phyloP scores from a whole-genome alignment of 2,329 filamentous ascomycete genomes.

The Colletotrichum viniferum region DNA sequence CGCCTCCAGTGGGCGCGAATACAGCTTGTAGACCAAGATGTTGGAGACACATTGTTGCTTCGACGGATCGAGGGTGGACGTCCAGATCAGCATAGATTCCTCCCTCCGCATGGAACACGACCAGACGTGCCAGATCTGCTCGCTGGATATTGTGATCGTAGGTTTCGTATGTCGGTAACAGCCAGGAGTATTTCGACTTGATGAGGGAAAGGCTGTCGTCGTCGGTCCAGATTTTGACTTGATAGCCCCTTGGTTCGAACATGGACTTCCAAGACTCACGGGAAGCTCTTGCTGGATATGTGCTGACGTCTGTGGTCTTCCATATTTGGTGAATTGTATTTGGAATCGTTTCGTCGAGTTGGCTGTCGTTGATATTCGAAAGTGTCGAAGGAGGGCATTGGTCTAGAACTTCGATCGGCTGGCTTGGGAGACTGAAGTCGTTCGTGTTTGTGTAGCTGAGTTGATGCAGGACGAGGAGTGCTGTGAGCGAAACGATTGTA shows the following conservation, averaged over 20 bases:
- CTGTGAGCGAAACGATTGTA: background rate
- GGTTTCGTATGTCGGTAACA: conserved; percentile 24
- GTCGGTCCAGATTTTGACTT: conserved; percentile 29
- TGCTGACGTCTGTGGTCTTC: conserved; percentile 22
- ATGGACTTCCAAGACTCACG: conserved; percentile 18
- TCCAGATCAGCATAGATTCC: conserved; percentile 29
- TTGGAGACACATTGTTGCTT: conserved; percentile 21
- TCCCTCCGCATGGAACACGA: conserved; percentile 26
- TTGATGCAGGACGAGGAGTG: conserved; percentile 3
- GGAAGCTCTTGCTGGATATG: conserved; percentile 21
- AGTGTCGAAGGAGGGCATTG: background rate
- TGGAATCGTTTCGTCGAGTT: background rate
- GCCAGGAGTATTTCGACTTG: conserved; percentile 23
- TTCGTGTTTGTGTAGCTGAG: conserved; percentile 5
- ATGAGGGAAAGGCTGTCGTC: conserved; percentile 22
- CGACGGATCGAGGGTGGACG: conserved; percentile 21
- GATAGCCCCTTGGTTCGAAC: conserved; percentile 23
- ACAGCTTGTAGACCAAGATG: background rate
- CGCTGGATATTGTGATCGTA: conserved; percentile 27
- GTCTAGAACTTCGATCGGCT: background rate
- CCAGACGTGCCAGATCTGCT: conserved; percentile 26
- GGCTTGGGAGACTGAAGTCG: background rate
- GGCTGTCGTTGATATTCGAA: background rate
- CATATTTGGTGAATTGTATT: conserved; percentile 28
- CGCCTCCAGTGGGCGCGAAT: conserved; percentile 21